Evolutionary conservation across 352 stramenopile species (phyloP).

Genomic region (Phytophthora litchii): DNA sequence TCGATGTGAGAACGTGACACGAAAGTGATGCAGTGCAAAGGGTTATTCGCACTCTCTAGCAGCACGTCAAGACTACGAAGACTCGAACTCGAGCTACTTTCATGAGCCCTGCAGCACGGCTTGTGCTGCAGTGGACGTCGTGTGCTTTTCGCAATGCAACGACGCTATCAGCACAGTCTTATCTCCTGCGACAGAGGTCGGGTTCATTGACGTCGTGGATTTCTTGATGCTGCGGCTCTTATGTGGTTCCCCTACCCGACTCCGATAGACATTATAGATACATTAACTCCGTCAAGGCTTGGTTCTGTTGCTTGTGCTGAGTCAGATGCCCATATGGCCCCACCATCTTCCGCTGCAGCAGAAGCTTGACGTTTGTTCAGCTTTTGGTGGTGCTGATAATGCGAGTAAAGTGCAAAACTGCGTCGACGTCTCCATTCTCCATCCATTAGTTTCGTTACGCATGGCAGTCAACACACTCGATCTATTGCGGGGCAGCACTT

Average conservation of each 20-base stretch:
- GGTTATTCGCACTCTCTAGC: slow-evolving; percentile 7
- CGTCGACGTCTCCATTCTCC: slow-evolving; percentile 3
- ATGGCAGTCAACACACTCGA: not conserved
- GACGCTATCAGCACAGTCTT: slow-evolving; percentile 24
- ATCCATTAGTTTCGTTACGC: slow-evolving; percentile 14
- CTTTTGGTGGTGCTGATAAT: not conserved
- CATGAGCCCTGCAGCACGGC: slow-evolving; percentile 1
- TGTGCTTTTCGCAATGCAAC: slow-evolving; percentile 11
- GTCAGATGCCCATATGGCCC: slow-evolving; percentile 28
- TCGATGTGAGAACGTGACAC: slow-evolving; percentile 5
- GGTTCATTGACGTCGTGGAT: slow-evolving; percentile 4
- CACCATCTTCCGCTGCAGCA: slow-evolving; percentile 13
- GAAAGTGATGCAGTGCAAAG: slow-evolving; percentile 6
- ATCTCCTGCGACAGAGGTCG: slow-evolving; percentile 1
- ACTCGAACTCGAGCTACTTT: slow-evolving; percentile 1
- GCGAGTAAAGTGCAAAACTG: not conserved
- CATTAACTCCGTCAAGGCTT: not conserved
- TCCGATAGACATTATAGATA: not conserved
- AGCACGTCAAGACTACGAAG: slow-evolving; percentile 1
- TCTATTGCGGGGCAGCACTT: too few species aligned
- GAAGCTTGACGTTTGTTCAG: slow-evolving; percentile 2
- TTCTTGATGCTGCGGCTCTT: slow-evolving; percentile 4
- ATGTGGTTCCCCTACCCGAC: slow-evolving; percentile 11
- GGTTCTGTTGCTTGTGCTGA: slow-evolving; percentile 16
- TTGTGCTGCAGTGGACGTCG: slow-evolving; percentile 1